These are phyloP conservation scores for Aphanomyces euteiches DNA, from an alignment of 352 stramenopile genomes.

Conservation along the genomic window DNA sequence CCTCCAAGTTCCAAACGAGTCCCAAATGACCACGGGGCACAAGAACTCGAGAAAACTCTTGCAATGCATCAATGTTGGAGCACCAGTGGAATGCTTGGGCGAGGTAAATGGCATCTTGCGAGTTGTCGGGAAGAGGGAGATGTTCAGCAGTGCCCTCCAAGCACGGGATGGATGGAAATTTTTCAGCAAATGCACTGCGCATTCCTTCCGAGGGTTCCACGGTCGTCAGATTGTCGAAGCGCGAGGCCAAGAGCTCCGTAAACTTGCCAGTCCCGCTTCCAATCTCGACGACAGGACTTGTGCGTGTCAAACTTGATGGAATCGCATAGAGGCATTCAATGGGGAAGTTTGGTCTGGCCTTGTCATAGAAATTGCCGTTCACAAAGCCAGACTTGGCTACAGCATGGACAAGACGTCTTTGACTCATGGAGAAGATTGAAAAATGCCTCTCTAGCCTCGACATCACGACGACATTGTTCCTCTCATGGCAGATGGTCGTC, in stretches of 20 bases:
- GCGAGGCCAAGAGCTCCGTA: slow-evolving; percentile 20
- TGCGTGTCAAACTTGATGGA: background rate
- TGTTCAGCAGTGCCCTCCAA: slow-evolving; percentile 24
- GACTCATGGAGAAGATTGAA: too few relatives aligned
- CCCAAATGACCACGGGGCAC: slow-evolving; percentile 2
- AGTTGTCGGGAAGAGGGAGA: slow-evolving; percentile 18
- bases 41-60: slow-evolving; percentile 20
- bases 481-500: too few relatives aligned
- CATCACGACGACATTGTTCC: too few relatives aligned
- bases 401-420: background rate
- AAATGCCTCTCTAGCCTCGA: too few relatives aligned
- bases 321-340: slow-evolving; percentile 6
- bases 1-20: slow-evolving; percentile 33
- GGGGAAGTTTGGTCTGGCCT: slow-evolving; percentile 21
- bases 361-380: slow-evolving; percentile 25
- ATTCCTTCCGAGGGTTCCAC: slow-evolving; percentile 25
- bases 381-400: slow-evolving; percentile 26
- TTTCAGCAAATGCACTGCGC: slow-evolving; percentile 8
- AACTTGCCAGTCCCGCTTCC: slow-evolving; percentile 31
- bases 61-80: slow-evolving; percentile 3
- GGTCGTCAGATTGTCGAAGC: slow-evolving; percentile 13
- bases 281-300: slow-evolving; percentile 22
- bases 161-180: slow-evolving; percentile 19
- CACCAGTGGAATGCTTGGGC: slow-evolving; percentile 32
- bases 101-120: slow-evolving; percentile 28